Percentiles rank a stretch among this genome's conserved stretches.
Evolutionary conservation across 192 early-diverging fungal genomes (phyloP).

Genomic region (Gaertneriomyces sp.): DNA sequence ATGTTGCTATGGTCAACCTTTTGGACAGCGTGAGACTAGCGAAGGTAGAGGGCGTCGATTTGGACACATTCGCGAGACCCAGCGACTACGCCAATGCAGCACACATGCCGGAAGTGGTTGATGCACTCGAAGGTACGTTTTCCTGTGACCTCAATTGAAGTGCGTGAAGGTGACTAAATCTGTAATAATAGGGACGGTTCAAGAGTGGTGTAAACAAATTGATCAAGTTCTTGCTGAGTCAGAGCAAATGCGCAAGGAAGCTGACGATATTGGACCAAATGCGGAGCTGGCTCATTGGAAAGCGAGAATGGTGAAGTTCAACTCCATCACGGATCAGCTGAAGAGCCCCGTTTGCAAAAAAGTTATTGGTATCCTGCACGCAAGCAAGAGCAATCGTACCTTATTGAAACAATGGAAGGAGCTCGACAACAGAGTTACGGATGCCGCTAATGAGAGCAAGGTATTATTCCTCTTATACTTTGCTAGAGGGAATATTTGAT

Average conservation of each 20-base stretch:
- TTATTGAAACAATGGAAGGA: constrained; percentile 63
- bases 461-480: constrained; percentile 8
- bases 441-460: constrained; percentile 68
- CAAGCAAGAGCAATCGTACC: constrained; percentile 51
- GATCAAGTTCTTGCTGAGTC: constrained; percentile 63
- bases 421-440: constrained; percentile 61
- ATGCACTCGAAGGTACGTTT: constrained; percentile 48
- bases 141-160: not conserved
- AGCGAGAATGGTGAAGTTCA: constrained; percentile 68
- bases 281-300: constrained; percentile 70
- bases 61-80: constrained; percentile 56
- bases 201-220: constrained; percentile 67
- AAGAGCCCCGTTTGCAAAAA: constrained; percentile 58
- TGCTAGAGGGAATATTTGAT: not conserved
- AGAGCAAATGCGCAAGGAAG: constrained; percentile 68
- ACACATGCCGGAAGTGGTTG: constrained; percentile 55
- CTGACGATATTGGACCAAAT: constrained; percentile 66
- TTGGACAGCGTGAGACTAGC: constrained; percentile 58
- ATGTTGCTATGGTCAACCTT: constrained; percentile 67
- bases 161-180: constrained; percentile 10
- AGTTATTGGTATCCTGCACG: constrained; percentile 64
- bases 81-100: constrained; percentile 55
- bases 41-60: constrained; percentile 45
- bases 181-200: constrained; percentile 41
- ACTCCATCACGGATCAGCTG: constrained; percentile 64